Conservation (phyloP, 352 stramenopile species). For the Phytophthora ramorum region DNA sequence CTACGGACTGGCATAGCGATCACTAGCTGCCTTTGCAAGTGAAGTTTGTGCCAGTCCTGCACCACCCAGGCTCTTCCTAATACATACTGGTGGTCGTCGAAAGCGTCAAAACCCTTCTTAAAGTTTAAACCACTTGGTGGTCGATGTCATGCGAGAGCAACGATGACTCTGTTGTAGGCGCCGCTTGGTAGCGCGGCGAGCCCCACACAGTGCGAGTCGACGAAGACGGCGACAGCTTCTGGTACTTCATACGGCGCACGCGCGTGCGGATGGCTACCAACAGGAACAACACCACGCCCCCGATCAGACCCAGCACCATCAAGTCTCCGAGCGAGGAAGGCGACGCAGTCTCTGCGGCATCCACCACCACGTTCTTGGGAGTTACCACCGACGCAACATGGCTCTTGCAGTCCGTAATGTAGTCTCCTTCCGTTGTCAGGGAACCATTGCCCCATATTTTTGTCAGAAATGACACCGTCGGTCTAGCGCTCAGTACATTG, state of each 20-base stretch:
- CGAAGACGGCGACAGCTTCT: constrained; percentile 15
- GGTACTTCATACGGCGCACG: constrained; percentile 30
- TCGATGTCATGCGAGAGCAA: constrained; percentile 20
- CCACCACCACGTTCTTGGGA: constrained; percentile 14
- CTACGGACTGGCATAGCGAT: background rate
- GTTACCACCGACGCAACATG: background rate
- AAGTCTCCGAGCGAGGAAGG: constrained; percentile 6
- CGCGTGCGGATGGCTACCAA: constrained; percentile 21
- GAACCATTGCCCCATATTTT: constrained; percentile 49
- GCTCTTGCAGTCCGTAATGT: constrained; percentile 45
- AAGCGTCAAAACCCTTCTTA: constrained; percentile 15
- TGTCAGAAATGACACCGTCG: constrained; percentile 58
- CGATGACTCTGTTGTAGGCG: constrained; percentile 18
- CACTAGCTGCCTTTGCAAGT: background rate
- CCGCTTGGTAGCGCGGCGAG: constrained; percentile 12
- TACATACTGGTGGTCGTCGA: constrained; percentile 18
- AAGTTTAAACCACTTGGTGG: constrained; percentile 28
- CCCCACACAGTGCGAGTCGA: background rate
- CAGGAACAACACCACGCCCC: constrained; percentile 29
- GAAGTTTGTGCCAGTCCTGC: background rate
- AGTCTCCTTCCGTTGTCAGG: constrained; percentile 45
- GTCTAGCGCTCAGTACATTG: constrained; percentile 51
- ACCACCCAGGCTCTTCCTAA: constrained; percentile 1
- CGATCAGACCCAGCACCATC: constrained; percentile 18
- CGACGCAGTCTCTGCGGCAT: background rate